These are phyloP conservation scores for Boletus insuetus DNA, from an alignment of 768 basidiomycete genomes.

Conservation along the genomic window DNA sequence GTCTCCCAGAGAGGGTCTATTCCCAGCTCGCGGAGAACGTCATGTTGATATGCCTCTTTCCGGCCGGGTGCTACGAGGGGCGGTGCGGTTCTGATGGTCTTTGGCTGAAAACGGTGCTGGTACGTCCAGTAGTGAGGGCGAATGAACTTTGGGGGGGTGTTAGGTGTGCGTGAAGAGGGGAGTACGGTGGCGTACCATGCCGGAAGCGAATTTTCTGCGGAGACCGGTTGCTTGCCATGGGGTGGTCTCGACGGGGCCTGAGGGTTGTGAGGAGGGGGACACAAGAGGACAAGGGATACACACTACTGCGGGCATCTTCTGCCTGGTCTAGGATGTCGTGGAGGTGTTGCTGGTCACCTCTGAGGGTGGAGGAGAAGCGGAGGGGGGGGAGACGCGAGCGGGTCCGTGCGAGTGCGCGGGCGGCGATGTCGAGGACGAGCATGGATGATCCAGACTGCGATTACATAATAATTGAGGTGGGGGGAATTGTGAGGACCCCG, in stretches of 20 bases:
- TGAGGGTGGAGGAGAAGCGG: conserved; percentile 22
- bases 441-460: conserved; percentile 1
- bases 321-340: conserved; percentile 26
- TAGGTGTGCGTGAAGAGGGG: not conserved
- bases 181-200: conserved; percentile 15
- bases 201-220: conserved; percentile 27
- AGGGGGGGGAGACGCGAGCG: not conserved
- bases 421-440: conserved; percentile 7
- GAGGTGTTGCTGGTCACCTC: conserved; percentile 23
- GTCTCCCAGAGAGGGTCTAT: conserved; percentile 75
- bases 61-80: conserved; percentile 55
- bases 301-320: conserved; percentile 16
- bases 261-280: not conserved
- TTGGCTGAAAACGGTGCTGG: conserved; percentile 34
- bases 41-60: conserved; percentile 50
- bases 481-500: conserved; percentile 13
- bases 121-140: conserved; percentile 44
- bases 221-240: conserved; percentile 23
- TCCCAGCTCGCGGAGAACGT: conserved; percentile 68
- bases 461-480: conserved; percentile 6
- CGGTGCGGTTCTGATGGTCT: conserved; percentile 23
- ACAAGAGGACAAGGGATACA: not conserved
- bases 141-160: conserved; percentile 38
- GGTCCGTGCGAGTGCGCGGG: conserved; percentile 13
- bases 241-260: conserved; percentile 6